Evolutionary conservation across 768 basidiomycete genomes (phyloP), one percentile per base, ranked within the genome.

Genomic region (Boletus eberwhitei): DNA sequence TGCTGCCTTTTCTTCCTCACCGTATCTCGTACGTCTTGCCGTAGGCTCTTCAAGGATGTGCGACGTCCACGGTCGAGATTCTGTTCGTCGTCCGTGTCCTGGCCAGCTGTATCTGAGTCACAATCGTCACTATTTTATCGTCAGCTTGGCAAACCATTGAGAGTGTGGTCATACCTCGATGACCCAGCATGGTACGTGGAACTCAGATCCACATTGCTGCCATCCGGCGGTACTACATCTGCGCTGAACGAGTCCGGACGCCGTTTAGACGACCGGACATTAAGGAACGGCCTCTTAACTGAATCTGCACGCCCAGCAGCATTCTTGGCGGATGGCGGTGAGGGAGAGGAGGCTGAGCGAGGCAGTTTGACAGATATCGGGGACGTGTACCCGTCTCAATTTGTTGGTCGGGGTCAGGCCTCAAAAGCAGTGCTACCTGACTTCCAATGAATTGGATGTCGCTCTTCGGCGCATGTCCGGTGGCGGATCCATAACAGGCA

Each of bases 121-220:
- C 80, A 81, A 42, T 76, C 79, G 21, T 85, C 78, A 58, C 84
- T 74, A 19, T 26, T 21, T 36, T 35, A n/a, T 40, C 22, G 31
- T 82, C 55, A 66, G 54, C 34, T 40, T 26, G 24, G 48, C 41
- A 52, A 5, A 52, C 8, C 4, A 9, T 8, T 3, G 46, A 50
- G 19, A 55, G 35, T 22, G 16, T 22, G n/a, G 38, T 63, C 80
- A 58, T 63, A 87, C 88, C 87, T 83, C 11, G 89, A 91, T 34
- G 89, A 89, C 42, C 90, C 90, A 29, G 86, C 90, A 54, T 90
- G 87, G 71, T 93, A 93, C 60, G 90, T 92, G 13, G 90, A 91
- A 64, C 88, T 93, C 85, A 90, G 83, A 60, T 85, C 90, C 60
- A 84, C 64, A 55, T 70, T 71, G 53, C 72, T 69, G 38, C 60